Evolutionary conservation across 805 yeast genomes (phyloP), one percentile per base, ranked within the genome.

Genomic region (Teunomyces cretensis): DNA sequence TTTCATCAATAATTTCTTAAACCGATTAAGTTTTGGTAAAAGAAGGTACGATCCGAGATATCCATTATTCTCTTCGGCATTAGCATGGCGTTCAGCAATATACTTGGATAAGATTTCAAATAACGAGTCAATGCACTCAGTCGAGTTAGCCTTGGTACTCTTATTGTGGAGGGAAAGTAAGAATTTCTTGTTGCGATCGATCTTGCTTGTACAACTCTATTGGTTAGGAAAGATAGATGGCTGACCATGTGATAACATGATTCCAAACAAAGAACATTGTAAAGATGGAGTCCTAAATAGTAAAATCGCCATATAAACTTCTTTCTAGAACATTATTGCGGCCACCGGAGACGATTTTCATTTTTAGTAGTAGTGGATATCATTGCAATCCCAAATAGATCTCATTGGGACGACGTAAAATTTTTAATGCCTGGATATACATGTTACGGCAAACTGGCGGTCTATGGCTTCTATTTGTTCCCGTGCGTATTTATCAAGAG

Each of bases 1-100:
- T 58, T 56, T 72, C 57, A 43, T 49, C 30, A 63, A 57, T 45
- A 70, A 75, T 42, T 80, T 80, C 56, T 88, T 45, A 86, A 74
- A 7, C 86, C 78, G 44, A 91, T 83, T 17, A 91, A 81, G 56
- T 84, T 86, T 52, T 88, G 88, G 61, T 91, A 97, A 56, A 91
- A 78, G 56, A 91, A 84, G 60, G 87, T 91, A 53, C 97, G 76
- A 13, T 88, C 88, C 45, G 85, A 82, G 36, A 91, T 80, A 56
- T 90, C 97, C 6, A 36, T 55, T 52, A 4, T 54, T 56, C 11
- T 43, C 37, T 5, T 39, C 36, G 9, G 26, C 33, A 16, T 43
- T 47, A 12, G 38, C 15, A 13, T 35, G 38, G 9, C 38, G 13
- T 19, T 35, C 28, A 6, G 38, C 12, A 12, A 46, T 41, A 2